Evolutionary conservation across 2,329 filamentous ascomycete genomes (phyloP).

Genomic region (Hymenoscyphus albidus): DNA sequence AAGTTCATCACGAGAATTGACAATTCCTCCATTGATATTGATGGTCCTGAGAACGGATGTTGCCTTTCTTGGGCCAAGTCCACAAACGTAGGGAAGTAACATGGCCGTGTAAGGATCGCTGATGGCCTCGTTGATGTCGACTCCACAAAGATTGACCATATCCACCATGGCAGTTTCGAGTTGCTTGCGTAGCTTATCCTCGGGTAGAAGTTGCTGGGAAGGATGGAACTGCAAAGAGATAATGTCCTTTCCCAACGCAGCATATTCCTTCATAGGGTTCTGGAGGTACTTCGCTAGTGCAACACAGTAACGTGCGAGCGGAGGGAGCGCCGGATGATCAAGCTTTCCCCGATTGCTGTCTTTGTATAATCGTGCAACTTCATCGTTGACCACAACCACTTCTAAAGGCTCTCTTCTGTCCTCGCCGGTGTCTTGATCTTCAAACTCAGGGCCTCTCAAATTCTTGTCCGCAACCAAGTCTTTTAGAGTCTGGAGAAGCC

Average conservation of each 20-base stretch:
- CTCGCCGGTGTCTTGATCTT: slow-evolving; percentile 72
- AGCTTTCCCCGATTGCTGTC: slow-evolving; percentile 74
- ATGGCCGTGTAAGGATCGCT: slow-evolving; percentile 78
- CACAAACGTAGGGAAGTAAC: slow-evolving; percentile 84
- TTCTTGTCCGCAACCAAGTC: slow-evolving; percentile 73
- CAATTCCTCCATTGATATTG: slow-evolving; percentile 82
- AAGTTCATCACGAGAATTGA: slow-evolving; percentile 80
- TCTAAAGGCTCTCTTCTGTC: slow-evolving; percentile 77
- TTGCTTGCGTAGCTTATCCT: slow-evolving; percentile 80
- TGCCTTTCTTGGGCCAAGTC: slow-evolving; percentile 88
- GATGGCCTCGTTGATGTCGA: slow-evolving; percentile 91
- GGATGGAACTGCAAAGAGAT: slow-evolving; percentile 83
- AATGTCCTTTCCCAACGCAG: slow-evolving; percentile 83
- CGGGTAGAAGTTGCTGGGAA: slow-evolving; percentile 81
- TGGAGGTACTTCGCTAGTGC: slow-evolving; percentile 88
- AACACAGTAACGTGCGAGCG: slow-evolving; percentile 83
- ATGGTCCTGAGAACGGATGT: slow-evolving; percentile 82
- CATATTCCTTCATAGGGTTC: slow-evolving; percentile 94
- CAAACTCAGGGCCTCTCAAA: slow-evolving; percentile 75
- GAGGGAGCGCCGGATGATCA: slow-evolving; percentile 77
- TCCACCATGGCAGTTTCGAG: slow-evolving; percentile 97
- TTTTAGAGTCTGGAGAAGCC: slow-evolving; percentile 76
- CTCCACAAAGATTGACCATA: slow-evolving; percentile 94
- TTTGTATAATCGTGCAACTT: slow-evolving; percentile 94
- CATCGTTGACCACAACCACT: slow-evolving; percentile 89